Percentiles rank a stretch among this genome's conserved stretches.
These are phyloP conservation scores for Eucalyptus sp. DNA, from an alignment of 345 rosid species.

Conservation along the genomic window DNA sequence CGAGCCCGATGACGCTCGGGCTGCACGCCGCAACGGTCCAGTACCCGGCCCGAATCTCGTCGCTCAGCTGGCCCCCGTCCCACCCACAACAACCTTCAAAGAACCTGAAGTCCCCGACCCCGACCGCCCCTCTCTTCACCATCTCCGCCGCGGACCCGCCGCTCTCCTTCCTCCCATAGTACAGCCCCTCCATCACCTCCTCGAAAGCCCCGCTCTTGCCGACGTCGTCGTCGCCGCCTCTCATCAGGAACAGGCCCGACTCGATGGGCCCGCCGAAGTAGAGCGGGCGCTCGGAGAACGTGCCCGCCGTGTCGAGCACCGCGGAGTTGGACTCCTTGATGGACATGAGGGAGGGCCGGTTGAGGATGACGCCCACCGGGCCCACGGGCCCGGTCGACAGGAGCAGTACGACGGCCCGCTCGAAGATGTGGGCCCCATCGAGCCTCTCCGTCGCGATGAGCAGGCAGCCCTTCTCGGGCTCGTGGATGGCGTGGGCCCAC, in stretches of 20 bases:
- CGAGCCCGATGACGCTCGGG: slow-evolving; percentile 54
- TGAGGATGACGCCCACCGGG: slow-evolving; percentile 70
- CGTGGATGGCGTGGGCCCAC: slow-evolving; percentile 81
- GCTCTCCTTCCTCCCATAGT: slow-evolving; percentile 71
- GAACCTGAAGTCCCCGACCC: slow-evolving; percentile 67
- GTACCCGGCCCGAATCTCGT: slow-evolving; percentile 71
- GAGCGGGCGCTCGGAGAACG: slow-evolving; percentile 51
- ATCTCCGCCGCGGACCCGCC: slow-evolving; percentile 74
- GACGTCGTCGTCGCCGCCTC: slow-evolving; percentile 7
- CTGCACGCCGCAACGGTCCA: slow-evolving; percentile 88
- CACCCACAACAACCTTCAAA: slow-evolving; percentile 86
- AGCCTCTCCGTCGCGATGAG: slow-evolving; percentile 87
- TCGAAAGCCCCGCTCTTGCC: slow-evolving; percentile 52
- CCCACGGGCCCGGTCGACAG: slow-evolving; percentile 63
- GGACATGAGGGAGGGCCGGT: slow-evolving; percentile 77
- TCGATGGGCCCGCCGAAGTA: slow-evolving; percentile 93
- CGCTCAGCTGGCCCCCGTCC: slow-evolving; percentile 65
- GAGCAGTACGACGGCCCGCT: slow-evolving; percentile 74
- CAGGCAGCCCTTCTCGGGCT: slow-evolving; percentile 78
- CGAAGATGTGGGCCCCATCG: slow-evolving; percentile 77
- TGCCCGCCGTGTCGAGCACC: slow-evolving; percentile 34
- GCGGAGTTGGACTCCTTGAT: slow-evolving; percentile 63
- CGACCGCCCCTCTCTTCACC: slow-evolving; percentile 61
- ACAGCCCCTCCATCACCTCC: slow-evolving; percentile 69
- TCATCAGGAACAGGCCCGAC: slow-evolving; percentile 60